phyloP scores from a whole-genome alignment of 371 early-diverging fungal species.

The Rhizomucor pusillus region DNA sequence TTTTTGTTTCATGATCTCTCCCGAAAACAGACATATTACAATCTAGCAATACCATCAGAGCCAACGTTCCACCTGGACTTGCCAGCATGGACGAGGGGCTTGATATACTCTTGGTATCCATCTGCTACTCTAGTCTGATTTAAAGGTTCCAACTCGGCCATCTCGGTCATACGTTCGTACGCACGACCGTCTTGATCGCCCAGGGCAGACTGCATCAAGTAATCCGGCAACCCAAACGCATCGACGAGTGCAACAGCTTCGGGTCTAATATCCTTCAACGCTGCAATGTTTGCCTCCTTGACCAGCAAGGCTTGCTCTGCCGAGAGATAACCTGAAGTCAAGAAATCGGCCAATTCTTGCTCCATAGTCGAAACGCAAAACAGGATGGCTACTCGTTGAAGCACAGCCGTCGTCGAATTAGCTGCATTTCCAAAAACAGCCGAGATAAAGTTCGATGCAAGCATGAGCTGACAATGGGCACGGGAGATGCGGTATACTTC shows the following conservation, averaged over 20 bases:
- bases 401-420: constrained; percentile 4
- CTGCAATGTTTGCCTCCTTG: constrained; percentile 38
- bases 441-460: constrained; percentile 58
- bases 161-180: constrained; percentile 66
- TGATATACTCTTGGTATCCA: constrained; percentile 55
- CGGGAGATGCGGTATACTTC: constrained; percentile 60
- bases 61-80: constrained; percentile 31
- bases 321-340: constrained; percentile 53
- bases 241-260: constrained; percentile 74
- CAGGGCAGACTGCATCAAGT: constrained; percentile 67
- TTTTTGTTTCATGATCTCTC: too few species aligned
- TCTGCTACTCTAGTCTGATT: constrained; percentile 49
- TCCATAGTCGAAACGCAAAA: constrained; percentile 59
- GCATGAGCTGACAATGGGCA: constrained; percentile 65
- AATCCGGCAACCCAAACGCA: constrained; percentile 71
- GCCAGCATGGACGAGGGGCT: constrained; percentile 47
- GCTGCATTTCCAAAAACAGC: constrained; percentile 29
- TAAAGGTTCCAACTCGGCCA: constrained; percentile 69
- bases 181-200: constrained; percentile 69
- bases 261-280: constrained; percentile 59
- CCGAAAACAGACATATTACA: too few species aligned
- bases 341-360: constrained; percentile 61
- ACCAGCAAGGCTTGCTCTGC: constrained; percentile 48
- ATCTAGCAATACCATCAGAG: constrained; percentile 31
- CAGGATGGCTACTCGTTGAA: constrained; percentile 24